Evolutionary conservation across 2,329 filamentous ascomycete species (phyloP).

Genomic region (Diaporthe ilicicola): DNA sequence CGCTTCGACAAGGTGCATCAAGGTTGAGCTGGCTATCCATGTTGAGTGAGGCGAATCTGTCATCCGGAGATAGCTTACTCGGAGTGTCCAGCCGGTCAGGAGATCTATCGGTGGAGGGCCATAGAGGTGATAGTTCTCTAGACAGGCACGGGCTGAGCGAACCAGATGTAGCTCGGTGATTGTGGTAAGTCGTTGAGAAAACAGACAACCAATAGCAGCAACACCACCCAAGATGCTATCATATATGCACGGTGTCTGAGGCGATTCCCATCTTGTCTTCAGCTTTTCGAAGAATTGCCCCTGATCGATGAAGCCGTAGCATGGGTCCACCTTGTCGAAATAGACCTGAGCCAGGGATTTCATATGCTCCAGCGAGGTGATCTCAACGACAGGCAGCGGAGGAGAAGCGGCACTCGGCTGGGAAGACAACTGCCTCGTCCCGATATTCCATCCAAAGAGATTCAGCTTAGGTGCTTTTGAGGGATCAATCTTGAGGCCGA

Average conservation of each 20-base stretch:
- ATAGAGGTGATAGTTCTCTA: constrained; percentile 52
- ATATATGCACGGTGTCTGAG: constrained; percentile 43
- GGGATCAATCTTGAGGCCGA: constrained; percentile 62
- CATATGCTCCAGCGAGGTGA: constrained; percentile 59
- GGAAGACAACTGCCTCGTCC: constrained; percentile 40
- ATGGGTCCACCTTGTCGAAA: constrained; percentile 60
- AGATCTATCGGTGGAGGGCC: constrained; percentile 46
- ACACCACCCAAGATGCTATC: constrained; percentile 62
- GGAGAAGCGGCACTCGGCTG: constrained; percentile 35
- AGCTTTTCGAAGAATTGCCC: constrained; percentile 44
- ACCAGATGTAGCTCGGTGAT: constrained; percentile 54
- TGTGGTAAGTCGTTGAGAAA: constrained; percentile 53
- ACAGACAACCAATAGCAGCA: constrained; percentile 62
- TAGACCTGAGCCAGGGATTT: constrained; percentile 53
- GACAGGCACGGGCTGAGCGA: constrained; percentile 50
- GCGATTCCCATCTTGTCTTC: constrained; percentile 44
- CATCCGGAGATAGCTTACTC: constrained; percentile 61
- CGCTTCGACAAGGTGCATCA: constrained; percentile 67
- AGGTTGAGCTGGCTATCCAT: constrained; percentile 65
- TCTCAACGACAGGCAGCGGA: constrained; percentile 51
- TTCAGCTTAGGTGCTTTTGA: constrained; percentile 61
- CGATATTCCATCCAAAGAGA: constrained; percentile 64
- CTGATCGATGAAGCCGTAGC: constrained; percentile 59
- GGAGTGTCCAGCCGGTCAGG: constrained; percentile 62
- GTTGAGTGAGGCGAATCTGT: constrained; percentile 61